Conservation (phyloP, 495 filamentous ascomycete species). For the Poronia punctata region DNA sequence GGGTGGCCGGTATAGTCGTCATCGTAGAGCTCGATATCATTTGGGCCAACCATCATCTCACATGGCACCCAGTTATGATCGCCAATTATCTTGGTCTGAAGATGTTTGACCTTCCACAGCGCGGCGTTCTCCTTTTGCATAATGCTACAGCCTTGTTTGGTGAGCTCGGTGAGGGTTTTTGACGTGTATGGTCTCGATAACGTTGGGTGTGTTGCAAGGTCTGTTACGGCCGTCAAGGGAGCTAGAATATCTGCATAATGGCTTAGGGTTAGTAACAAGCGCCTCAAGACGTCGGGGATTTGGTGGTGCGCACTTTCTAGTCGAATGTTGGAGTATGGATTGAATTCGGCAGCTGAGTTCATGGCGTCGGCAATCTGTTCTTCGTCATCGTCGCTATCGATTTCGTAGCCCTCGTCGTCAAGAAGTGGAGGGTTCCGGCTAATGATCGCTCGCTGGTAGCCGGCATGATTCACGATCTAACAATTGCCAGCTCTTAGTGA, state of each 20-base stretch:
- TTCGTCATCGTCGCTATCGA: constrained; percentile 76
- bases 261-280: constrained; percentile 14
- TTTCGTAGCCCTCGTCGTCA: constrained; percentile 81
- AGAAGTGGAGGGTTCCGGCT: constrained; percentile 63
- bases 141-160: constrained; percentile 56
- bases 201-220: constrained; percentile 77
- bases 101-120: constrained; percentile 68
- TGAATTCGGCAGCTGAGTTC: constrained; percentile 63
- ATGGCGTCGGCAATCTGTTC: constrained; percentile 55
- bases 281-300: background rate
- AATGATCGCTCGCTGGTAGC: constrained; percentile 78
- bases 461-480: constrained; percentile 77
- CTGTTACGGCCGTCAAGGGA: constrained; percentile 78
- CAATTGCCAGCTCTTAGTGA: constrained; percentile 7
- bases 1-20: constrained; percentile 25
- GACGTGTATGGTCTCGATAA: constrained; percentile 77
- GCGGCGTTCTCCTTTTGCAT: constrained; percentile 69
- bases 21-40: constrained; percentile 46
- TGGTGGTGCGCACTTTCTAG: constrained; percentile 62
- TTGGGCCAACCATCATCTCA: constrained; percentile 50
- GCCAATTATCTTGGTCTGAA: constrained; percentile 70
- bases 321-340: constrained; percentile 74
- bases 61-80: constrained; percentile 75
- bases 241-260: constrained; percentile 63
- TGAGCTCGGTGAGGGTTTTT: constrained; percentile 72